Conservation (phyloP, 176 grass and related monocot species). For the Hordeum marinum region DNA sequence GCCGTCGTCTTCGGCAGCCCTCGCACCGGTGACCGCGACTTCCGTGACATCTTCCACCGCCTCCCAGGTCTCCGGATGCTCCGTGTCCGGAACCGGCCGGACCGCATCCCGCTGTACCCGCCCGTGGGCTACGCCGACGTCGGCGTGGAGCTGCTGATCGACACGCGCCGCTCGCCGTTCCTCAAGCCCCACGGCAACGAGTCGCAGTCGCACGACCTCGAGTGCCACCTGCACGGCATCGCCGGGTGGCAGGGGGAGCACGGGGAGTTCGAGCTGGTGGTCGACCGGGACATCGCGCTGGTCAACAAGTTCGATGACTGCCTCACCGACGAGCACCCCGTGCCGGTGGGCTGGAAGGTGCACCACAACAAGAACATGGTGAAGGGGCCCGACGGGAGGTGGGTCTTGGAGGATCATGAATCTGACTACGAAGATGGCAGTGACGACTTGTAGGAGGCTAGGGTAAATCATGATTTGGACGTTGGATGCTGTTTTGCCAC, state of each 20-base stretch:
- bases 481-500: background rate
- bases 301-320: conserved; percentile 81
- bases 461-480: background rate
- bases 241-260: conserved; percentile 47
- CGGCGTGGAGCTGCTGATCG: conserved; percentile 65
- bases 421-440: conserved; percentile 17
- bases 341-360: conserved; percentile 65
- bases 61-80: conserved; percentile 53
- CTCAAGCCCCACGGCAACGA: conserved; percentile 58
- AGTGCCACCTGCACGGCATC: conserved; percentile 76
- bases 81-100: conserved; percentile 54
- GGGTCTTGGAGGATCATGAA: conserved; percentile 54
- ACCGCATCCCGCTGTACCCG: conserved; percentile 63
- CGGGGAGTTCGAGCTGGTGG: conserved; percentile 48
- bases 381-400: conserved; percentile 49
- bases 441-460: background rate
- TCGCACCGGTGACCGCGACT: conserved; percentile 56
- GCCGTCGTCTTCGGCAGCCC: conserved; percentile 76
- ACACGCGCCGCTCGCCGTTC: conserved; percentile 63
- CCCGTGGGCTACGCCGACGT: conserved; percentile 58
- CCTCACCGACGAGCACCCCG: conserved; percentile 64
- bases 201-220: conserved; percentile 66
- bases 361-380: conserved; percentile 74
- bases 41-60: conserved; percentile 45
- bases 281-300: conserved; percentile 72